A percentile compares a stretch with the other conserved stretches of the same genome.
These are phyloP conservation scores for Fusarium subglutinans DNA, from an alignment of 2,329 filamentous ascomycete genomes.

Conservation along the genomic window DNA sequence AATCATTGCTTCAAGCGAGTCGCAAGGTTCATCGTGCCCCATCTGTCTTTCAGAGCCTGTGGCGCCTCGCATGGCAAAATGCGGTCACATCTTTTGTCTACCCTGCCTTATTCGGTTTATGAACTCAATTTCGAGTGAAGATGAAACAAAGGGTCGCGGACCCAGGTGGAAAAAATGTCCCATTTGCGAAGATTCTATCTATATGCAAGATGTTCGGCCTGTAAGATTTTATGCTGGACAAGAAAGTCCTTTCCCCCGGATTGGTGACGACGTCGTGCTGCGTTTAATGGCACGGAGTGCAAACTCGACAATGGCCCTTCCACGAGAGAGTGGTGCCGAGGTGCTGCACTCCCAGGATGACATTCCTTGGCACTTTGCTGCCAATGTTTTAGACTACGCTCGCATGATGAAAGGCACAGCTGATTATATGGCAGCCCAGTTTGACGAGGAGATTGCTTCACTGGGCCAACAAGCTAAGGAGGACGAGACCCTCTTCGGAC, in stretches of 20 bases:
- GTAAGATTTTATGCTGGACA: slow-evolving; percentile 93
- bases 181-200: slow-evolving; percentile 94
- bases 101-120: slow-evolving; percentile 95
- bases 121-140: slow-evolving; percentile 79
- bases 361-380: slow-evolving; percentile 94
- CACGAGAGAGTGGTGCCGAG: slow-evolving; percentile 79
- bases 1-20: slow-evolving; percentile 88
- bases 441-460: slow-evolving; percentile 79
- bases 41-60: slow-evolving; percentile 95
- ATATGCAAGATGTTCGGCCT: slow-evolving; percentile 86
- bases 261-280: slow-evolving; percentile 90
- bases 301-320: slow-evolving; percentile 86
- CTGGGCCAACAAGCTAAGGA: slow-evolving; percentile 82
- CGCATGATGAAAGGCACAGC: slow-evolving; percentile 94
- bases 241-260: slow-evolving; percentile 80
- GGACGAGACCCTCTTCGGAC: slow-evolving; percentile 89
- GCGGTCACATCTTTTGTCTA: slow-evolving; percentile 96
- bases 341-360: slow-evolving; percentile 74
- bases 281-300: slow-evolving; percentile 84
- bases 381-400: slow-evolving; percentile 93
- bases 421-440: slow-evolving; percentile 86
- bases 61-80: slow-evolving; percentile 95
- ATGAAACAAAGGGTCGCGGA: slow-evolving; percentile 75
- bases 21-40: slow-evolving; percentile 87
- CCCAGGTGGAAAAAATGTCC: slow-evolving; percentile 93